These are phyloP conservation scores for Wickerhamiella qilinensis DNA, from an alignment of 805 yeast species.

Conservation along the genomic window DNA sequence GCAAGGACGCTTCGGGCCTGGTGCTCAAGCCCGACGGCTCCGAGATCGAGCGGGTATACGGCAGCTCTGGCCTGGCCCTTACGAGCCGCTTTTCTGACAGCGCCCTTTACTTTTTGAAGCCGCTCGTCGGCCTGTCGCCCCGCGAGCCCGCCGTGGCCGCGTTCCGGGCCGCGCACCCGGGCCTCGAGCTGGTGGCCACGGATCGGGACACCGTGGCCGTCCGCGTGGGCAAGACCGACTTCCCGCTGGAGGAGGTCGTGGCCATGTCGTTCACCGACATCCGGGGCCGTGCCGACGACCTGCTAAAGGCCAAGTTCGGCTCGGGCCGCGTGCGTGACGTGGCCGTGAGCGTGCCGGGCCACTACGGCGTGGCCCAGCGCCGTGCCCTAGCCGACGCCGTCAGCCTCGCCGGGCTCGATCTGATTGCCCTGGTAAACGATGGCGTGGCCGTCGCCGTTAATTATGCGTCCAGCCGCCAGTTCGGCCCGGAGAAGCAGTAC, in stretches of 20 bases:
- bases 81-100: constrained; percentile 60
- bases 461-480: constrained; percentile 45
- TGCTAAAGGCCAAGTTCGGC: constrained; percentile 39
- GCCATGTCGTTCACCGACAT: constrained; percentile 71
- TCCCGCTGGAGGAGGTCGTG: constrained; percentile 57
- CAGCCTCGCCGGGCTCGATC: constrained; percentile 46
- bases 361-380: constrained; percentile 47
- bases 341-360: constrained; percentile 67
- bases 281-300: constrained; percentile 42
- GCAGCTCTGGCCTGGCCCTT: constrained; percentile 54
- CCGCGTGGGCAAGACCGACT: constrained; percentile 30
- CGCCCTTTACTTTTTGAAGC: constrained; percentile 52
- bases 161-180: constrained; percentile 45
- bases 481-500: constrained; percentile 32
- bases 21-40: constrained; percentile 28
- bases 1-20: constrained; percentile 75
- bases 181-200: constrained; percentile 30
- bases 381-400: constrained; percentile 58
- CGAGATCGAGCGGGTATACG: constrained; percentile 46
- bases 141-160: constrained; percentile 30
- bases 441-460: constrained; percentile 85
- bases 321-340: constrained; percentile 38
- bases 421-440: constrained; percentile 64
- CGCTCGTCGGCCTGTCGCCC: constrained; percentile 43
- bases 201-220: constrained; percentile 43